phyloP scores from a whole-genome alignment of 805 yeast species.

The Suhomyces tanzawaensis region DNA sequence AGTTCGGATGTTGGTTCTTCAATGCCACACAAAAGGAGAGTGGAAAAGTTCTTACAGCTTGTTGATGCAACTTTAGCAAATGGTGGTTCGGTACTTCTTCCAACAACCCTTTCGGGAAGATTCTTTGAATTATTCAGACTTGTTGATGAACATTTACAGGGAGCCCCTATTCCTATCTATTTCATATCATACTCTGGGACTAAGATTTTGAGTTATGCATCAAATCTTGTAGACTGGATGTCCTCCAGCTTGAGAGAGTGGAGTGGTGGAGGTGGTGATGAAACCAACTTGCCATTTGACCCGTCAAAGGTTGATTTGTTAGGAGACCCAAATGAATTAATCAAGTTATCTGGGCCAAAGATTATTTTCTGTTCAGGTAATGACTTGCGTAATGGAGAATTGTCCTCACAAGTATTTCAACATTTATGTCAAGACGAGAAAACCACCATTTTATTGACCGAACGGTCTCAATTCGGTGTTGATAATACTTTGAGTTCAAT shows the following conservation, averaged over 20 bases:
- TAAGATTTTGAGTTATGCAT: conserved; percentile 74
- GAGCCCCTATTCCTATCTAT: conserved; percentile 65
- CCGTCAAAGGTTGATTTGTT: conserved; percentile 57
- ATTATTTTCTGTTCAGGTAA: conserved; percentile 76
- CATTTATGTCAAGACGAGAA: conserved; percentile 61
- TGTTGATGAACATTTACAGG: conserved; percentile 63
- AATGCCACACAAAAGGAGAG: conserved; percentile 58
- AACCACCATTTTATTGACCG: conserved; percentile 74
- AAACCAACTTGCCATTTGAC: conserved; percentile 76
- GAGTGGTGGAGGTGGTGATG: conserved; percentile 34
- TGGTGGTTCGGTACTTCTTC: conserved; percentile 81
- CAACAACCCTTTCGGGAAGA: conserved; percentile 78
- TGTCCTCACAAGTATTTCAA: conserved; percentile 50
- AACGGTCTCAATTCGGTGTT: conserved; percentile 44
- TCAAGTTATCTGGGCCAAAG: conserved; percentile 62
- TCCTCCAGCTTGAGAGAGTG: conserved; percentile 79
- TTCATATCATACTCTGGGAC: conserved; percentile 78
- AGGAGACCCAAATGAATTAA: conserved; percentile 54
- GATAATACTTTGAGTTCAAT: conserved; percentile 47
- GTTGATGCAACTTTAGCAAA: conserved; percentile 64
- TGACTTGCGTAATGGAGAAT: conserved; percentile 61
- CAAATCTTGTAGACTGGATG: conserved; percentile 95
- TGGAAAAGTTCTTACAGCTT: conserved; percentile 59
- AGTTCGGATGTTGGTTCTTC: conserved; percentile 66
- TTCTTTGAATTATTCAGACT: conserved; percentile 74